A percentile compares a stretch with the other conserved stretches of the same genome.
Conservation (phyloP, 768 basidiomycete genomes). For the Amanita pseudoporphyria region DNA sequence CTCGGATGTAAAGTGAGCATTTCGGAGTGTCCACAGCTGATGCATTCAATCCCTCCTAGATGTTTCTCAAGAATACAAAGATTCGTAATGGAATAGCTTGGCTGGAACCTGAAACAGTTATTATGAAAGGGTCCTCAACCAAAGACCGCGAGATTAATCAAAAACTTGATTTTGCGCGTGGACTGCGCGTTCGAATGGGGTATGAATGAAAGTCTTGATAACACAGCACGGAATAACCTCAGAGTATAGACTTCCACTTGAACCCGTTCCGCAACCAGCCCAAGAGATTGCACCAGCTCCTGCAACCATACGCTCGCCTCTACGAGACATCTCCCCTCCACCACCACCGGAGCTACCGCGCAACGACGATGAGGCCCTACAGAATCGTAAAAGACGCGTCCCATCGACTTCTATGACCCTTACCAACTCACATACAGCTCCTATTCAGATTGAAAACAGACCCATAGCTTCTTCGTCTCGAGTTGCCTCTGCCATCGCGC, state of each 20-base stretch:
- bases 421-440: neutral
- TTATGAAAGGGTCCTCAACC: conserved; percentile 48
- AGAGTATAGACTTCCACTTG: conserved; percentile 11
- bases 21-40: neutral
- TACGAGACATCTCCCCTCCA: conserved; percentile 17
- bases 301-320: conserved; percentile 17
- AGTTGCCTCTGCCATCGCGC: neutral
- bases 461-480: conserved; percentile 2
- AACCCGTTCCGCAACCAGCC: conserved; percentile 13
- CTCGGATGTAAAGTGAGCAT: conserved; percentile 71
- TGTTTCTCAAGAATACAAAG: conserved; percentile 59
- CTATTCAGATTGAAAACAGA: neutral
- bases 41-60: conserved; percentile 26
- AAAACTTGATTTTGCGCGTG: conserved; percentile 47
- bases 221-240: conserved; percentile 1
- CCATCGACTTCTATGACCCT: conserved; percentile 8
- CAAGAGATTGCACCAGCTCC: conserved; percentile 10
- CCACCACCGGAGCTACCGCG: conserved; percentile 10
- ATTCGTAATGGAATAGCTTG: conserved; percentile 66
- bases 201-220: conserved; percentile 29
- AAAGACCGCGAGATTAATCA: conserved; percentile 57
- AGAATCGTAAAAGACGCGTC: conserved; percentile 8
- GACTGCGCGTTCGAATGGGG: conserved; percentile 61
- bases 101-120: conserved; percentile 61
- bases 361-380: conserved; percentile 6